phyloP scores from a whole-genome alignment of 2,329 filamentous ascomycete genomes.

The Pochonia chlamydosporia region DNA sequence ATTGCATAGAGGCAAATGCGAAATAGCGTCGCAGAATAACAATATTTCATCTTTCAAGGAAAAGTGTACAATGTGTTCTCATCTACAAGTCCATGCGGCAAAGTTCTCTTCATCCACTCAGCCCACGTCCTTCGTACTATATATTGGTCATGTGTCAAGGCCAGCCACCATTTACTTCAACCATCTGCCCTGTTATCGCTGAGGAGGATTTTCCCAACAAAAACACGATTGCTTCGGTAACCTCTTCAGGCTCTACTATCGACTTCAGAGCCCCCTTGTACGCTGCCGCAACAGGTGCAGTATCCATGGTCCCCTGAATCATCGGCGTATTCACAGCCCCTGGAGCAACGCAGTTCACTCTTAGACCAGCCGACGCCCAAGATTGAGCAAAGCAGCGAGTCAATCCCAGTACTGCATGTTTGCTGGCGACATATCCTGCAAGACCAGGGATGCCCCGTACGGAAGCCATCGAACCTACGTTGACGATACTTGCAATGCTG shows the following conservation, averaged over 20 bases:
- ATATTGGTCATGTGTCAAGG: not conserved
- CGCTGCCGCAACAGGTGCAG: not conserved
- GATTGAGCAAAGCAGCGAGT: conserved; percentile 2
- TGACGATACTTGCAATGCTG: conserved; percentile 1
- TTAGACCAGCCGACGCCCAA: conserved; percentile 19
- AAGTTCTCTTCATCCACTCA: no score
- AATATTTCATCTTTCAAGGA: no score
- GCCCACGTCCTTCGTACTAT: no score
- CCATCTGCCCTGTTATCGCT: conserved; percentile 2
- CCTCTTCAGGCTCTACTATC: not conserved
- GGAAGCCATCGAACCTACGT: conserved; percentile 4
- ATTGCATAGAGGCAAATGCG: not conserved
- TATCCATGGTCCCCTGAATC: conserved; percentile 12
- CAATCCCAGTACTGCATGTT: conserved; percentile 5
- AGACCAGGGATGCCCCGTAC: not conserved
- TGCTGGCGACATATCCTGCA: conserved; percentile 1
- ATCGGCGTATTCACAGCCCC: conserved; percentile 52
- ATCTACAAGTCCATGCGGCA: no score
- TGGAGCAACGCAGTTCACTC: conserved; percentile 54
- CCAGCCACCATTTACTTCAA: conserved; percentile 2
- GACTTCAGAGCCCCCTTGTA: not conserved
- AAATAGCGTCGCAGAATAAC: not conserved
- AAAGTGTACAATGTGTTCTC: no score
- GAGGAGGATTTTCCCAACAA: conserved; percentile 2
- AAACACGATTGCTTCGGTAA: conserved; percentile 4